phyloP scores from a whole-genome alignment of 768 basidiomycete species.

The Clavaria fumosa region DNA sequence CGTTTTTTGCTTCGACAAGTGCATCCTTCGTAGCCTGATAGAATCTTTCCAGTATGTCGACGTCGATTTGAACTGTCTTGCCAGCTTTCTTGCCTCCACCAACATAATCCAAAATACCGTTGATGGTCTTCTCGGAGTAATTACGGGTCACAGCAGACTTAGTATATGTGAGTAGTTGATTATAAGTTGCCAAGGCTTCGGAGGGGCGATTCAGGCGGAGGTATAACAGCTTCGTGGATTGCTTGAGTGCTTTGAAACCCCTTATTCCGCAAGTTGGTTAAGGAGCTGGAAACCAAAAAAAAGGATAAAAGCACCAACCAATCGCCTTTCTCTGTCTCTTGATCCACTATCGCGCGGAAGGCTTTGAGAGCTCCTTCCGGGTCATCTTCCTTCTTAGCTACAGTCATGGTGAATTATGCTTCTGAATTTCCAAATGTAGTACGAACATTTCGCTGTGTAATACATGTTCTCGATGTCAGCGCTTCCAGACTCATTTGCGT shows the following conservation, averaged over 20 bases:
- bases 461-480: slow-evolving; percentile 97
- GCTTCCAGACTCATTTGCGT: slow-evolving; percentile 62
- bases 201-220: slow-evolving; percentile 61
- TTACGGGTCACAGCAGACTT: slow-evolving; percentile 92
- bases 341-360: slow-evolving; percentile 75
- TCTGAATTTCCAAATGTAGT: slow-evolving; percentile 2
- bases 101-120: slow-evolving; percentile 95
- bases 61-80: slow-evolving; percentile 61
- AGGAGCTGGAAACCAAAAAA: neutral
- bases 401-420: slow-evolving; percentile 4
- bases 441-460: slow-evolving; percentile 89
- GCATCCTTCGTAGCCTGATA: slow-evolving; percentile 88
- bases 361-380: slow-evolving; percentile 86
- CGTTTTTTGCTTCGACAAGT: slow-evolving; percentile 88
- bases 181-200: slow-evolving; percentile 80
- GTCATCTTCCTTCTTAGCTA: slow-evolving; percentile 88
- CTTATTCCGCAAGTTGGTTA: slow-evolving; percentile 25
- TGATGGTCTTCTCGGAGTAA: slow-evolving; percentile 97
- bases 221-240: slow-evolving; percentile 89
- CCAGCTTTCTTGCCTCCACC: slow-evolving; percentile 46
- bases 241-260: slow-evolving; percentile 99
- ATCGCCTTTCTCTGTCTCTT: slow-evolving; percentile 86
- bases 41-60: slow-evolving; percentile 85
- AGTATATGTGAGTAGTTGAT: slow-evolving; percentile 77
- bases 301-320: slow-evolving; percentile 40